These are phyloP conservation scores for Komagataea norvegica DNA, from an alignment of 1,139 yeast species.

Conservation along the genomic window DNA sequence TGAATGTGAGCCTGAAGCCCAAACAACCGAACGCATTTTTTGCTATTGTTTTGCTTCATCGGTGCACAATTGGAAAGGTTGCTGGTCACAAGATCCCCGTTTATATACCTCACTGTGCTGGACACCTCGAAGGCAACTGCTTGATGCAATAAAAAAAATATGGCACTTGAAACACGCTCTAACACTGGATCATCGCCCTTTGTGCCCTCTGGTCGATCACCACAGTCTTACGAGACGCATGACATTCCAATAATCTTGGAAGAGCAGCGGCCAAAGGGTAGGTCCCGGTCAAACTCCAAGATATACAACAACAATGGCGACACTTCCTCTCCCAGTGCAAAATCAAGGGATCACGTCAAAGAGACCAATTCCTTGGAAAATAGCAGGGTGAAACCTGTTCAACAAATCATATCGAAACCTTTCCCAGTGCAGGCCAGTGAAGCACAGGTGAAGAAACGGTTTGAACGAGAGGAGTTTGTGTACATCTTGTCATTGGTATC, in stretches of 20 bases:
- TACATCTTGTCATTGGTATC: constrained; percentile 64
- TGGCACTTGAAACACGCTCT: constrained; percentile 7
- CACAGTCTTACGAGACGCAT: constrained; percentile 9
- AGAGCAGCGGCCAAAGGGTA: constrained; percentile 12
- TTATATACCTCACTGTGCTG: no score
- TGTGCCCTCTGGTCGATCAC: neutral
- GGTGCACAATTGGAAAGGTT: no score
- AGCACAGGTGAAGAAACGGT: neutral
- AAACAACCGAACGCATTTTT: no score
- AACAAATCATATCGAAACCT: no score
- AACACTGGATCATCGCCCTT: neutral
- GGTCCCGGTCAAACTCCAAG: constrained; percentile 24
- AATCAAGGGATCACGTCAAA: no score
- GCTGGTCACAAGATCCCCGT: no score
- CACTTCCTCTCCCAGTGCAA: constrained; percentile 1
- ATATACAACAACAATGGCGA: constrained; percentile 15
- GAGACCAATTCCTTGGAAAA: no score
- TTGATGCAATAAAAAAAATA: no score
- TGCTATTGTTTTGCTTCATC: no score
- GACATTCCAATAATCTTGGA: constrained; percentile 18
- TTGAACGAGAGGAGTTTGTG: constrained; percentile 28
- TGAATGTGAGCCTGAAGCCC: no score
- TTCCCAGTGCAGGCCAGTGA: neutral
- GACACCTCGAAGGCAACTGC: no score
- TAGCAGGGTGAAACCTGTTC: no score